Conservation (phyloP, 495 filamentous ascomycete species). For the Staphylotrichum tortipilum region DNA sequence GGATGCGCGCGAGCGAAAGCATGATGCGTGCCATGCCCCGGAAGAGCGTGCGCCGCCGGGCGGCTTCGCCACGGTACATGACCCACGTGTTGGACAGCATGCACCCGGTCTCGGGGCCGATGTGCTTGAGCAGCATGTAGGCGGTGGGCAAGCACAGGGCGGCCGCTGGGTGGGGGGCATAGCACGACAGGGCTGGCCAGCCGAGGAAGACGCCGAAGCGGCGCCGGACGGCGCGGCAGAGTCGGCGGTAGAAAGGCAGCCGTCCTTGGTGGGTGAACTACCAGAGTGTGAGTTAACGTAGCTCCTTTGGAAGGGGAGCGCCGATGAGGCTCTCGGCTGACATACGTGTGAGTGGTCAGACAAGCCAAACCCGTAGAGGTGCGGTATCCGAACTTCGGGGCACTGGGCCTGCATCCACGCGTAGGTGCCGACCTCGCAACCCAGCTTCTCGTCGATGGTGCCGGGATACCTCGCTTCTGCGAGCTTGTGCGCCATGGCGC, state of each 20-base stretch:
- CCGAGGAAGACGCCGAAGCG: not conserved
- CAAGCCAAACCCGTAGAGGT: constrained; percentile 30
- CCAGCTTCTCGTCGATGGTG: constrained; percentile 33
- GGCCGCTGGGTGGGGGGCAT: not conserved
- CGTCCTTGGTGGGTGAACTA: not conserved
- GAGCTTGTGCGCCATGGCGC: constrained; percentile 29
- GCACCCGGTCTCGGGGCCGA: not conserved
- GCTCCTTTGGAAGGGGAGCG: too few species aligned
- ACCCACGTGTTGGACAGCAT: not conserved
- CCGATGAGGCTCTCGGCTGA: not conserved
- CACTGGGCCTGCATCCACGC: constrained; percentile 31
- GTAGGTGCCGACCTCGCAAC: constrained; percentile 31
- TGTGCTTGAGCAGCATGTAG: not conserved
- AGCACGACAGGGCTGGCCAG: not conserved
- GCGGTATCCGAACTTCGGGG: constrained; percentile 26
- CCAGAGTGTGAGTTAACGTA: not conserved
- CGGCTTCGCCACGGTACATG: not conserved
- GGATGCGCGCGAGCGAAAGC: not conserved
- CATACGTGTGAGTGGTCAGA: not conserved
- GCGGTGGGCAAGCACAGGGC: not conserved
- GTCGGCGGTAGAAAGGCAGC: not conserved
- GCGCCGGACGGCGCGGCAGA: not conserved
- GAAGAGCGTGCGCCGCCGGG: not conserved
- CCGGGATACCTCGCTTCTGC: constrained; percentile 23
- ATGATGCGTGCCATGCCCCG: not conserved